A percentile compares a stretch with the other conserved stretches of the same genome.
Conservation (phyloP, 164 flowering plant genomes). For the Stephania yunnanensis region DNA sequence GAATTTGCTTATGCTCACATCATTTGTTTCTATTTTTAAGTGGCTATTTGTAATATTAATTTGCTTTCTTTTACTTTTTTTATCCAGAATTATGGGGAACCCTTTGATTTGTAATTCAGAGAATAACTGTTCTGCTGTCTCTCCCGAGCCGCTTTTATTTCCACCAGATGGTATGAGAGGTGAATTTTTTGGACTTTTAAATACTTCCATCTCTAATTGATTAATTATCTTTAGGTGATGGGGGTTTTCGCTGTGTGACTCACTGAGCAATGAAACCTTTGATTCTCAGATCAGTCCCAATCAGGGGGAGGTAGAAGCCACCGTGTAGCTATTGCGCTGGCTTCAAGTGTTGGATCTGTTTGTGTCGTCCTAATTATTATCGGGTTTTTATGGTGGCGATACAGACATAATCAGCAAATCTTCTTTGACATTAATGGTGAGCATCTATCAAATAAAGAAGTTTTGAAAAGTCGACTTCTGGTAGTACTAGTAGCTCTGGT, state of each 20-base stretch:
- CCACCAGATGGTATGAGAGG: conserved; percentile 67
- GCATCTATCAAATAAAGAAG: conserved; percentile 11
- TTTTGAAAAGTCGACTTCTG: not conserved
- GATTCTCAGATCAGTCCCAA: conserved; percentile 37
- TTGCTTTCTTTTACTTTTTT: not conserved
- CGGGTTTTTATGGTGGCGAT: conserved; percentile 79
- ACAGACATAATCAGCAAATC: conserved; percentile 61
- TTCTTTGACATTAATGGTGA: conserved; percentile 92
- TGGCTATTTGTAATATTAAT: not conserved
- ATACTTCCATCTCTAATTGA: not conserved
- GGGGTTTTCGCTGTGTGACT: conserved; percentile 2
- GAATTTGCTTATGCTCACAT: not conserved
- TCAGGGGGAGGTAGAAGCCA: conserved; percentile 35
- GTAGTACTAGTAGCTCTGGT: not conserved
- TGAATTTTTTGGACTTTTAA: conserved; percentile 6
- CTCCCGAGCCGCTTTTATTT: conserved; percentile 67
- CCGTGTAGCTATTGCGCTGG: conserved; percentile 47
- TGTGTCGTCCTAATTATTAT: conserved; percentile 31
- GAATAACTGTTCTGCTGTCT: conserved; percentile 65
- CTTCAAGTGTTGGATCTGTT: conserved; percentile 60
- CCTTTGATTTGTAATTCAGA: conserved; percentile 59
- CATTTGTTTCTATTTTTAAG: not conserved
- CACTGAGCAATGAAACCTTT: conserved; percentile 13
- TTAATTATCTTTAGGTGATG: not conserved
- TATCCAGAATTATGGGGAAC: conserved; percentile 68